phyloP scores from a whole-genome alignment of 805 yeast species.

The Starmera caribaea region DNA sequence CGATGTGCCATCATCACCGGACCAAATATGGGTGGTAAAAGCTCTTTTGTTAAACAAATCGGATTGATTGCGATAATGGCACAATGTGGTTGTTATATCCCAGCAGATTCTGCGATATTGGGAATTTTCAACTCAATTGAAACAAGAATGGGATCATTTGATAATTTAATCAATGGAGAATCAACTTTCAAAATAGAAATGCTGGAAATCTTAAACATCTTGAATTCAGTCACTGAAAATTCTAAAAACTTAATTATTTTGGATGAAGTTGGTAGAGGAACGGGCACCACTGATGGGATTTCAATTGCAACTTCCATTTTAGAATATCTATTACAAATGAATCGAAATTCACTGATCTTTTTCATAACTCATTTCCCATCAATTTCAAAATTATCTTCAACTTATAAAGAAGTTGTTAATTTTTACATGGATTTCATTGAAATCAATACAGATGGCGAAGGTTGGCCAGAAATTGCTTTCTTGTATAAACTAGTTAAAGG shows the following conservation, averaged over 20 bases:
- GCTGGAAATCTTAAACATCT: conserved; percentile 83
- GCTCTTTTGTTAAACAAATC: conserved; percentile 81
- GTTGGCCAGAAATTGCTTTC: conserved; percentile 62
- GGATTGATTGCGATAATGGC: conserved; percentile 82
- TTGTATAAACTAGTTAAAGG: conserved; percentile 90
- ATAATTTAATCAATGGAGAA: conserved; percentile 90
- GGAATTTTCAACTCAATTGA: conserved; percentile 82
- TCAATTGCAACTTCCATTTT: conserved; percentile 95
- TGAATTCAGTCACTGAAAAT: conserved; percentile 52
- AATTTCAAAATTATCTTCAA: conserved; percentile 66
- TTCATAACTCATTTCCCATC: conserved; percentile 98
- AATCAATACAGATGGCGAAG: conserved; percentile 21
- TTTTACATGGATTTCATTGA: conserved; percentile 74
- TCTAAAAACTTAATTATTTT: conserved; percentile 71
- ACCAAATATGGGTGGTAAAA: conserved; percentile 96
- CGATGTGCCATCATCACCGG: conserved; percentile 86
- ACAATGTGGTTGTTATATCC: conserved; percentile 84
- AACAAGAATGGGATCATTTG: conserved; percentile 97
- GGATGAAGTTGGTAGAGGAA: conserved; percentile 86
- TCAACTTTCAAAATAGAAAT: conserved; percentile 95
- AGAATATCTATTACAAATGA: conserved; percentile 54
- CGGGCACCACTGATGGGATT: conserved; percentile 88
- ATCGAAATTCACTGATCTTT: conserved; percentile 62
- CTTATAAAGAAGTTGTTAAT: conserved; percentile 56
- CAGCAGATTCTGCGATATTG: conserved; percentile 68